phyloP scores from a whole-genome alignment of 2,329 filamentous ascomycete species.

The Ophiocordyceps unilateralis region DNA sequence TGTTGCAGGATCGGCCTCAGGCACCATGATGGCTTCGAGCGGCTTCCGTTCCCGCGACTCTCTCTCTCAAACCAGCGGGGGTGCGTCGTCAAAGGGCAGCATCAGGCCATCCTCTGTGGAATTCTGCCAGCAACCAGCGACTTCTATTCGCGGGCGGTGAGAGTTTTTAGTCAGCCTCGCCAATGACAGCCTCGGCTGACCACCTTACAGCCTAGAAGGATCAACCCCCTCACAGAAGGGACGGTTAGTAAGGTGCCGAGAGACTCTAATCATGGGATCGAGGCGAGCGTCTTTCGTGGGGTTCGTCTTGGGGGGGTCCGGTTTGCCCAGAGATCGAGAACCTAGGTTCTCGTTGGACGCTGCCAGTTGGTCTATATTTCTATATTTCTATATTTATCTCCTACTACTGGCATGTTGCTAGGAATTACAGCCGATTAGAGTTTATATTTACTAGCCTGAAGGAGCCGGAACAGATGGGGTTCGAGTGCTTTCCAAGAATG shows the following conservation, averaged over 20 bases:
- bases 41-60: conserved; percentile 1
- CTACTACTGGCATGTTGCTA: no score
- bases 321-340: no score
- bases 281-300: not conserved
- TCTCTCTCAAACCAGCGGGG: no score
- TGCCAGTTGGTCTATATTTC: not conserved
- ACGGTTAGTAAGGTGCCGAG: not conserved
- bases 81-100: no score
- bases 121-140: no score
- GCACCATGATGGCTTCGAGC: not conserved
- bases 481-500: not conserved
- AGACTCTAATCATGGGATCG: not conserved
- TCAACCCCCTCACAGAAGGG: not conserved
- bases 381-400: no score
- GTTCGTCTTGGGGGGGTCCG: no score
- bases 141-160: no score
- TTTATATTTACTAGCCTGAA: not conserved
- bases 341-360: not conserved
- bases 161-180: not conserved
- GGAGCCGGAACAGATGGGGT: not conserved
- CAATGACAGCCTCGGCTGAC: not conserved
- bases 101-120: not conserved
- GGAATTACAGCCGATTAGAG: not conserved
- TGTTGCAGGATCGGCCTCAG: not conserved
- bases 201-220: not conserved